Base-by-base conservation (phyloP, 1,139 yeast species). In the Magnusiomyces magnusii region DNA sequence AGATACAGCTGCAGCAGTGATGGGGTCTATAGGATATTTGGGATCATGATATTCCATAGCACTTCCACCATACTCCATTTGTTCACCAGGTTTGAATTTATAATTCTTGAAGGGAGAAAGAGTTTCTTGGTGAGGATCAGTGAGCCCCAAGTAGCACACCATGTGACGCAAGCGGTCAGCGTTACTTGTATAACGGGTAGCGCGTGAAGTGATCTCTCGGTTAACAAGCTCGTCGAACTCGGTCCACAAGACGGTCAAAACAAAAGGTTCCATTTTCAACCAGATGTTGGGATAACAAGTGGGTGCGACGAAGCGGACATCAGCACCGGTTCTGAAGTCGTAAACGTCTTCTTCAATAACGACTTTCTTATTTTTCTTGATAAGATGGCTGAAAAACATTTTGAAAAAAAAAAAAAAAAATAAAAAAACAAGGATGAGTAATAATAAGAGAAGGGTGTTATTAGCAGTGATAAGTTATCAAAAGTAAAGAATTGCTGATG, bases 101-200 rank as follows among this genome's bases (percentile, higher is more conserved):
- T 44, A 23, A 25, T 41, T 17, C 49, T 51, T 19, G 53, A 54
- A 27, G 2, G 42, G 47, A 10, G 21, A 15, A 17, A 55, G 53
- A 41, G 56, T 59, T 7, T 34, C 42, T 25, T 47, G 60, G 54
- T 49, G 55, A 2, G 7, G 7, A 13, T 7, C 44, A 23, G 51
- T 21, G n/a, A 56, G 55, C 15, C 51, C 57, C 10, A 55, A 15
- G 39, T 49, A 55, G n/a, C 47, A 39, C 13, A 57, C 39, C 60
- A 58, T 55, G 13, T 3, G 31, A 1, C 25, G 42, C 36, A 31
- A 49, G 25, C 19, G 44, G 44, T 39, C 44, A 39, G 44, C 44
- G 19, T 39, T 39, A 19, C 44, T 39, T 15, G 10, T n/a, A 17
- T 3, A 39, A n/a, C 19, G 44, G 13, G 36, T 9, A 31, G 7